Base-by-base conservation (phyloP, 176 grass and related monocot genomes). In the Juncus inflexus region DNA sequence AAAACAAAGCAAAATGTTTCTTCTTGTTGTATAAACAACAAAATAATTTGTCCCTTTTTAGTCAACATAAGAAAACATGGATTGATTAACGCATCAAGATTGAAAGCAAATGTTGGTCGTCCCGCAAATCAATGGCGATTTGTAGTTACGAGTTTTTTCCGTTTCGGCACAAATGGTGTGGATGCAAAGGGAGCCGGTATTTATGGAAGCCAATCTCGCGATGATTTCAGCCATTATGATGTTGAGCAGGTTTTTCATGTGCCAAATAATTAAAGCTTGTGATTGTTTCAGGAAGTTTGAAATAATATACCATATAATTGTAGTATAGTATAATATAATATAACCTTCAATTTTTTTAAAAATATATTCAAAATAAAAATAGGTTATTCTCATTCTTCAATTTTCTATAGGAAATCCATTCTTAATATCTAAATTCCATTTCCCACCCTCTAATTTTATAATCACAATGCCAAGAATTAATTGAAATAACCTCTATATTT, bases 141-240 rank as follows among this genome's bases (percentile, higher is more conserved):
- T 28, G 19, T 28, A 3, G 55, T 80, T 28, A 88, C 80, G 55
- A 83, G 80, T 77, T 91, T 75, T 73, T 90, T 90, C 80, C 78
- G 40, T 74, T 87, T 91, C 66, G 84, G 89, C 7, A 91, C 76
- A 74, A 69, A 78, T 58, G 75, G 65, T n/a, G 55, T 77, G 7
- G 83, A 83, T 28, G 19, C 19, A 28, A 28, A 92, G 81, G 84
- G 78, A 53, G 84, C 86, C 45, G 77, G 86, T 52, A 84, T 90
- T 62, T 86, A 86, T 50, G 80, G 82, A 59, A 86, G 83, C 72
- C 79, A 95, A 77, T 15, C 41, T 49, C 50, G 90, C 70, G 82
- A 86, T 52, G 81, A 95, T 75, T 87, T 95, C 67, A 86, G 89
- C 61, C 76, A 83, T 74, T 85, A 90, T 69, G 90, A 86, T 78